Percentiles rank a stretch among this genome's conserved stretches.
Conservation (phyloP, 2,329 filamentous ascomycete genomes). For the Grosmannia clavigera region DNA sequence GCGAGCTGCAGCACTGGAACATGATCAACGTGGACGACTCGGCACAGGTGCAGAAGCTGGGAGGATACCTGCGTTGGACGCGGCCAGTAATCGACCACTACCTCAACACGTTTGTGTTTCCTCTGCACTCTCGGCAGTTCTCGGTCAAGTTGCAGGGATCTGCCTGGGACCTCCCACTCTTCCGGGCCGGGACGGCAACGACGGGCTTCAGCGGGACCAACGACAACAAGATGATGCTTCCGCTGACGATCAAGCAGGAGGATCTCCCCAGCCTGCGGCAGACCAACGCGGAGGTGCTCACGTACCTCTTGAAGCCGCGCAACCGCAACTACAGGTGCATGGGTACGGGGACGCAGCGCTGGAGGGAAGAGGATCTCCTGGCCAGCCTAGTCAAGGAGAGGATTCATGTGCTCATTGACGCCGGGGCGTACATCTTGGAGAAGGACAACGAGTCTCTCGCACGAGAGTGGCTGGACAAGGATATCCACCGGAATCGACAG, state of each 20-base stretch:
- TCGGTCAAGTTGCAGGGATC: conserved; percentile 49
- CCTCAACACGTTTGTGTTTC: conserved; percentile 52
- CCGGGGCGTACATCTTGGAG: conserved; percentile 52
- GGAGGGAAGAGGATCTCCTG: conserved; percentile 34
- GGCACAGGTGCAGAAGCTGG: conserved; percentile 36
- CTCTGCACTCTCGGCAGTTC: conserved; percentile 52
- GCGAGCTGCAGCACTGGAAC: conserved; percentile 36
- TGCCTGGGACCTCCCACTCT: conserved; percentile 54
- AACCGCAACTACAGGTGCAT: conserved; percentile 34
- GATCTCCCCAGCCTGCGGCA: conserved; percentile 44
- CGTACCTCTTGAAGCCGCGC: conserved; percentile 39
- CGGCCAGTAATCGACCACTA: conserved; percentile 46
- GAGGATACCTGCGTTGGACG: conserved; percentile 33
- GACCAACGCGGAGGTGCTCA: conserved; percentile 52
- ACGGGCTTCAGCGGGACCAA: conserved; percentile 66
- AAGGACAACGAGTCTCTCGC: conserved; percentile 41
- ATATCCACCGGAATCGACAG: conserved; percentile 15
- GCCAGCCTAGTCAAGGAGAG: conserved; percentile 18
- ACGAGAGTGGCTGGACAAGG: conserved; percentile 35
- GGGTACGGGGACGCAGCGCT: conserved; percentile 21
- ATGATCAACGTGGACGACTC: conserved; percentile 47
- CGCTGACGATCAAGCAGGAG: conserved; percentile 46
- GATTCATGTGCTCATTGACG: conserved; percentile 49
- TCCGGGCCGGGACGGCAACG: conserved; percentile 26
- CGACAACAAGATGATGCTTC: conserved; percentile 47